These are phyloP conservation scores for Fusarium odoratissimum DNA, from an alignment of 2,329 filamentous ascomycete genomes.

Conservation along the genomic window DNA sequence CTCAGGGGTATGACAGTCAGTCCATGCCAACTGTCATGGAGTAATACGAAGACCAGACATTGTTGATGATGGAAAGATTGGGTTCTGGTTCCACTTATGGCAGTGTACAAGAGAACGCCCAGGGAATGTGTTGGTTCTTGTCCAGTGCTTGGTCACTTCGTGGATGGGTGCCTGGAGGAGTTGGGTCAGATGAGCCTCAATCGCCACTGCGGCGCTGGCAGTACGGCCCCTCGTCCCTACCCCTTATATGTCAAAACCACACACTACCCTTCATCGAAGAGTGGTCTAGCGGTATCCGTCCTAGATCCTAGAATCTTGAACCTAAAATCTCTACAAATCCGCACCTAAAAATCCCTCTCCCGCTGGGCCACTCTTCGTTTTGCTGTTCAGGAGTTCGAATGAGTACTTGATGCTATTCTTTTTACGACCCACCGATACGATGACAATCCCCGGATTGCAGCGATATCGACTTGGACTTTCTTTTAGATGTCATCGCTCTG, in stretches of 20 bases:
- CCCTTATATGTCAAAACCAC: background rate
- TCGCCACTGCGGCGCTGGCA: background rate
- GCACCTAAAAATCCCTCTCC: background rate
- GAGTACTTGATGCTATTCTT: background rate
- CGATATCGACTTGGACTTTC: background rate
- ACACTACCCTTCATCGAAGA: background rate
- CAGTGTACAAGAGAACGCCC: background rate
- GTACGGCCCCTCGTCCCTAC: background rate
- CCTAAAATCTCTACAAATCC: background rate
- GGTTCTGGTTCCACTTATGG: background rate
- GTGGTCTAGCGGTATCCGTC: background rate
- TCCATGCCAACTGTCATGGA: background rate
- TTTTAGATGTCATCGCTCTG: background rate
- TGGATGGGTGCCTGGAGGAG: background rate
- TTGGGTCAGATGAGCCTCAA: background rate
- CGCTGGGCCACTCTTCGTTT: background rate
- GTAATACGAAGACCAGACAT: background rate
- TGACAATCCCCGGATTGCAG: background rate
- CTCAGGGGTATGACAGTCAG: background rate
- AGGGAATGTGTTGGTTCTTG: background rate
- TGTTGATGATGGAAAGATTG: no score
- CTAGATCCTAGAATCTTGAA: background rate
- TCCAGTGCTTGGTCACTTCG: background rate
- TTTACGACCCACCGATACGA: background rate
- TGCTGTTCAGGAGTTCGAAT: background rate